Base-by-base conservation (phyloP, 2,329 filamentous ascomycete genomes). In the Claviceps fusiformis region DNA sequence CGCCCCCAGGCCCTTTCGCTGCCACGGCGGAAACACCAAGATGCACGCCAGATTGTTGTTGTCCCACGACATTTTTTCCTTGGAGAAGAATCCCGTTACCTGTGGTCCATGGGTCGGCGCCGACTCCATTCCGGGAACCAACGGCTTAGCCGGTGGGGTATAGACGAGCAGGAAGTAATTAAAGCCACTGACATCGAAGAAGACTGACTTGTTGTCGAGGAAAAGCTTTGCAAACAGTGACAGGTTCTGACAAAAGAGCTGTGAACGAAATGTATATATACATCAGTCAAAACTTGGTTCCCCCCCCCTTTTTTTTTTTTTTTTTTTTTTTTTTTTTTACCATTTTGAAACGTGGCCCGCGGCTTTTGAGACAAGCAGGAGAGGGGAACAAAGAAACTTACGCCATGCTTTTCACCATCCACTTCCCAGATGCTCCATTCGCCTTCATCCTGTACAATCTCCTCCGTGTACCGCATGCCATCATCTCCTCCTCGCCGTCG, bases 61-160 rank as follows among this genome's bases (percentile, higher is more conserved):
- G 65, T 98, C 93, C 92, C 93, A 98, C 3, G 89, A 95, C 76
- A 96, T 87, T 69, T 97, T 97, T 70, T 98, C 93, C 68, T 98
- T 97, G 59, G 88, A 95, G 74, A 97, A 98, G 77, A 97, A 97
- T n/a, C 93, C 93, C 1, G 92, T 81, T 35, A 96, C 84, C 54
- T 70, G 69, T 11, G 67, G 68, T 1, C 60, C 57, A 17, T 33
- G 54, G 29, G 19, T 50, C 27, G 51, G 56, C 19, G 31, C 53
- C 11, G 58, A 54, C 41, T 41, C 62, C 19, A 31, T 51, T 17
- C 11, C 56, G 17, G 53, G 33, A 13, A 55, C 54, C 39, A 56
- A 49, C 11, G 62, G 59, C 37, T 58, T 63, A 10, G 60, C 60
- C 1, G 68, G 65, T 8, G 76, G 76, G 9, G 83, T 86, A 65